Conservation (phyloP, 805 yeast species). For the Saccharomycopsis amapae region DNA sequence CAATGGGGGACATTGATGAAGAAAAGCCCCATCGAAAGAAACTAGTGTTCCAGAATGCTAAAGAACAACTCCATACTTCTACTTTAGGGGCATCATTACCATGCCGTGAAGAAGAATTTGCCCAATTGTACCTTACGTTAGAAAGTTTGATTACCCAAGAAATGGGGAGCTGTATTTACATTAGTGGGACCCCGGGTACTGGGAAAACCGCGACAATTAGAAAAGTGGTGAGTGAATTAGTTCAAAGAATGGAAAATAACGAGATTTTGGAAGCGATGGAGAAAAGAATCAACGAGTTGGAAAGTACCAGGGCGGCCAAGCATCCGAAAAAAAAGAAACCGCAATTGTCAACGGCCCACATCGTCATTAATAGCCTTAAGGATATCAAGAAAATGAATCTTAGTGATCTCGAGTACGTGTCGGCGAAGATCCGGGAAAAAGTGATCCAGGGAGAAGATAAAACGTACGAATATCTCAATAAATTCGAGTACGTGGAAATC, state of each 20-base stretch:
- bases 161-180: slow-evolving; percentile 78
- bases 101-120: slow-evolving; percentile 80
- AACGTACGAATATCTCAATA: slow-evolving; percentile 25
- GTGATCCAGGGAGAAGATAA: slow-evolving; percentile 1
- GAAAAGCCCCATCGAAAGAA: slow-evolving; percentile 11
- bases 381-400: background rate
- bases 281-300: background rate
- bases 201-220: slow-evolving; percentile 94
- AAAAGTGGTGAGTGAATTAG: slow-evolving; percentile 71
- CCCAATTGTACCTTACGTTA: slow-evolving; percentile 56
- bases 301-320: no score
- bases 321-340: no score
- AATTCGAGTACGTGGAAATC: slow-evolving; percentile 74
- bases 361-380: background rate
- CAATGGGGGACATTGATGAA: background rate
- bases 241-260: slow-evolving; percentile 29
- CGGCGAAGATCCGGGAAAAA: background rate
- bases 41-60: slow-evolving; percentile 30
- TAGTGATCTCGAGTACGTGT: background rate
- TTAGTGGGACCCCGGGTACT: slow-evolving; percentile 97
- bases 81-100: slow-evolving; percentile 43
- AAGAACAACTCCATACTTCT: slow-evolving; percentile 34
- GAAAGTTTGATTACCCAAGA: slow-evolving; percentile 64
- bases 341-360: no score
- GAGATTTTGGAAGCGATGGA: slow-evolving; percentile 11